A percentile compares a stretch with the other conserved stretches of the same genome.
phyloP scores from a whole-genome alignment of 2,329 filamentous ascomycete species.

The Calonectria hongkongensis region DNA sequence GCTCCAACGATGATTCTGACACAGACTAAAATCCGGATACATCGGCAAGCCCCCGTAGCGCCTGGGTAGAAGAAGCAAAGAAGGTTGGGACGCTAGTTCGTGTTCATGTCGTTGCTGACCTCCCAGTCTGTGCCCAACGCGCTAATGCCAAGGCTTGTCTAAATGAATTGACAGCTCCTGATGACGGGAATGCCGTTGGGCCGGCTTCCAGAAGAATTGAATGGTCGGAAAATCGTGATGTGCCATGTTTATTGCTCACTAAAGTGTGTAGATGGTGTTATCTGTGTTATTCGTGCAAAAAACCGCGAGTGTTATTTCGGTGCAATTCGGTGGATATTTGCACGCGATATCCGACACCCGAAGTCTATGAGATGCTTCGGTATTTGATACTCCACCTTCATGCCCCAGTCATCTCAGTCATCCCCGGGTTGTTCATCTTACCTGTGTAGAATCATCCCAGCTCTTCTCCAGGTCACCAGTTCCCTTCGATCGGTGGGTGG shows the following conservation, averaged over 20 bases:
- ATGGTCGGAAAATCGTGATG: background rate
- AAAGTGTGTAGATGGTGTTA: background rate
- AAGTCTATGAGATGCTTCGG: background rate
- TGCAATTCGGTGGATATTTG: background rate
- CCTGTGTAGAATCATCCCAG: background rate
- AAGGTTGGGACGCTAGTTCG: constrained; percentile 1
- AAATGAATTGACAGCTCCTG: background rate
- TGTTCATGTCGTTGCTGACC: background rate
- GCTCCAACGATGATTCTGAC: background rate
- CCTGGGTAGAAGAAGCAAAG: constrained; percentile 5
- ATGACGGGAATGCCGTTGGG: background rate
- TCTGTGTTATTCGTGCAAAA: background rate
- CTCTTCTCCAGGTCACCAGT: background rate
- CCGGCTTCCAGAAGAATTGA: background rate
- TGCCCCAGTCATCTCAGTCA: background rate
- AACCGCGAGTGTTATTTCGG: background rate
- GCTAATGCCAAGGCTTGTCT: background rate
- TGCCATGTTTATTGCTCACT: background rate
- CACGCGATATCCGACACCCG: background rate
- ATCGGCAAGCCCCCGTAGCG: background rate
- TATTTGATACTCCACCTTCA: background rate
- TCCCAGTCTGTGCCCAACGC: constrained; percentile 9
- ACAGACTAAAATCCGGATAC: constrained; percentile 10
- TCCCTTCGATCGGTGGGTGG: background rate
- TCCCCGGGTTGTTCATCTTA: background rate